Percentiles rank a stretch among this genome's conserved stretches.
Evolutionary conservation across 306 rosid genomes (phyloP).

Genomic region (Vigna radiata): DNA sequence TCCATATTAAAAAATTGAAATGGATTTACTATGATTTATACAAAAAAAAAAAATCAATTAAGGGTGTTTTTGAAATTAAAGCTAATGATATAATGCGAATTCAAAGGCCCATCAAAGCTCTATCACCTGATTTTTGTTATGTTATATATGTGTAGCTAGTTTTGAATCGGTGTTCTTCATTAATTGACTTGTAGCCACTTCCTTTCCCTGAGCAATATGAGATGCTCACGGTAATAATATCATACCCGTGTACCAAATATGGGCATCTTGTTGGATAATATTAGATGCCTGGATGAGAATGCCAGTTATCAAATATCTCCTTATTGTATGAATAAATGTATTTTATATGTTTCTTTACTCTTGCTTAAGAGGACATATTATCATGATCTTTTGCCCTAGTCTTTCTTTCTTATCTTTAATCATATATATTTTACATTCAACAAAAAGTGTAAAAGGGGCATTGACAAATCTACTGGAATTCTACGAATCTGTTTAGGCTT

Average conservation of each 20-base stretch:
- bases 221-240: constrained; percentile 20
- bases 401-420: constrained; percentile 23
- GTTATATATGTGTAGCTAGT: background rate
- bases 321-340: constrained; percentile 17
- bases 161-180: background rate
- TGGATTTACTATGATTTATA: constrained; percentile 22
- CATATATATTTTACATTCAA: constrained; percentile 8
- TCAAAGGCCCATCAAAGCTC: constrained; percentile 16
- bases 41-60: background rate
- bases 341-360: constrained; percentile 26
- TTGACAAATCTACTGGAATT: constrained; percentile 37
- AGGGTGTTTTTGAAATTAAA: constrained; percentile 15
- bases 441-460: constrained; percentile 8
- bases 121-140: constrained; percentile 19
- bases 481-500: constrained; percentile 67
- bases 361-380: constrained; percentile 21
- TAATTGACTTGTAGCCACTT: background rate
- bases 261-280: constrained; percentile 25
- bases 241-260: constrained; percentile 7
- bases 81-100: constrained; percentile 29
- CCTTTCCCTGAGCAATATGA: constrained; percentile 4
- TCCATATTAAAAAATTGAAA: constrained; percentile 23
- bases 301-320: constrained; percentile 21
- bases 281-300: constrained; percentile 34
- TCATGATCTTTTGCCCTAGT: constrained; percentile 23